Base-by-base conservation (phyloP, 768 basidiomycete genomes). In the Tylopilus rubrobrunneus region DNA sequence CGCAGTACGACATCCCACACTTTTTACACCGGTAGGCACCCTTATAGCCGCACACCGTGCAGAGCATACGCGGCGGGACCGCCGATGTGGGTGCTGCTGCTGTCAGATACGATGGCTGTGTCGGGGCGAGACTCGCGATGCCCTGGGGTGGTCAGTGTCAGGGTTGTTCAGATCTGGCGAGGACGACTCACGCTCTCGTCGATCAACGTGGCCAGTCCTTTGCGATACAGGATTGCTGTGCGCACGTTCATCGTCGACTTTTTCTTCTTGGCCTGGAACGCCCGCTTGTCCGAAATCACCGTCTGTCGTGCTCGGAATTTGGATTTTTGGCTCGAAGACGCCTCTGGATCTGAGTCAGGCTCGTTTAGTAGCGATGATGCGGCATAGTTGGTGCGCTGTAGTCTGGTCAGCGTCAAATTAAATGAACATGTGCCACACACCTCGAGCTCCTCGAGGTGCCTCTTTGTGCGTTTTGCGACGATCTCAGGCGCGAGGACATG, bases 1-100 rank as follows among this genome's bases (percentile, higher is more conserved):
- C 85, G 58, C 92, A 93, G 59, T 85, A 92, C 2, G 84, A 75
- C 76, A 90, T 76, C 0, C 83, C 82, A 70, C 92, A 93, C 60
- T 80, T 81, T 56, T 78, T 80, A 72, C 92, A 94, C 51, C 80
- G 85, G 65, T 94, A 93, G 5, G 75, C 74, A 7, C 88, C 90
- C 80, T 82, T 87, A 67, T 89, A 92, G 3, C 92, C 89, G 60
- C 92, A 93, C 25, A 92, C 87, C n/a, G 89, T 83, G 64, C 92
- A 94, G 14, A 93, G 64, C 58, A 82, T 71, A 40, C 89, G 83
- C 8, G 85, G 79, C 7, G 91, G 89, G 53, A 85, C 80, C 1
- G 67, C 68, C 0, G 88, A 73, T 1, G 82, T 76, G 2, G 84
- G 80, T 1, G 84, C 78, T 29, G 70, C 74, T 14, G 86, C 87